Evolutionary conservation across 225 moss, liverwort and hornwort species (phyloP).

Genomic region (Pleurozium schreberi): DNA sequence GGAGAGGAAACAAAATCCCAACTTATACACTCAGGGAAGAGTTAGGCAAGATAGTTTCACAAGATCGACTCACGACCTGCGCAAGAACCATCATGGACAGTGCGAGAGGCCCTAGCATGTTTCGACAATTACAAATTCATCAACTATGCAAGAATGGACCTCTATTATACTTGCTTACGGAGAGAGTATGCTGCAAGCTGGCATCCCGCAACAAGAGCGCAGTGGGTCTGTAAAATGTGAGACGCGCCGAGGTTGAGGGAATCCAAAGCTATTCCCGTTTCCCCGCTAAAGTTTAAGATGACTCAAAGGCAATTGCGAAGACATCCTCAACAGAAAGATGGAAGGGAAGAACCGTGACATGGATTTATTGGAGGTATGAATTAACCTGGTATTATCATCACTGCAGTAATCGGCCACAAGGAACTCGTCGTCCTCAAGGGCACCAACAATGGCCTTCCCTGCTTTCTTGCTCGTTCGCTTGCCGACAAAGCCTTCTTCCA

Average conservation of each 20-base stretch:
- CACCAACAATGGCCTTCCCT: neutral
- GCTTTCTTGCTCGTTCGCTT: constrained; percentile 20
- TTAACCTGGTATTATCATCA: constrained; percentile 55
- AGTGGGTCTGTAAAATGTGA: neutral
- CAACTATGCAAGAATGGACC: neutral
- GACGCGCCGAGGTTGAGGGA: neutral
- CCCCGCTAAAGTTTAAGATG: neutral
- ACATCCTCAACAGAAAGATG: neutral
- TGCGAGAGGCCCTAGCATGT: neutral
- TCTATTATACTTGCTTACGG: neutral
- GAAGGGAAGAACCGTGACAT: neutral
- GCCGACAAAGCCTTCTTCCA: constrained; percentile 12
- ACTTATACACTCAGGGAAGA: neutral
- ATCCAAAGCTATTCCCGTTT: neutral
- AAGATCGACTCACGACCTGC: neutral
- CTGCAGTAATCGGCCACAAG: constrained; percentile 78
- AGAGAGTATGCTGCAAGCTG: neutral
- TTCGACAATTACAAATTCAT: neutral
- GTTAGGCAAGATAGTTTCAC: neutral
- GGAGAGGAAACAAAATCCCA: neutral
- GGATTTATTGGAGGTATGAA: neutral
- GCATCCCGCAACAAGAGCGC: neutral
- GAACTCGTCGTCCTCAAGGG: constrained; percentile 66
- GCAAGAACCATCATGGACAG: neutral
- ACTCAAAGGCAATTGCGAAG: neutral